Conservation (phyloP, 441 rosid species). For the Cnidoscolus chayamansa region DNA sequence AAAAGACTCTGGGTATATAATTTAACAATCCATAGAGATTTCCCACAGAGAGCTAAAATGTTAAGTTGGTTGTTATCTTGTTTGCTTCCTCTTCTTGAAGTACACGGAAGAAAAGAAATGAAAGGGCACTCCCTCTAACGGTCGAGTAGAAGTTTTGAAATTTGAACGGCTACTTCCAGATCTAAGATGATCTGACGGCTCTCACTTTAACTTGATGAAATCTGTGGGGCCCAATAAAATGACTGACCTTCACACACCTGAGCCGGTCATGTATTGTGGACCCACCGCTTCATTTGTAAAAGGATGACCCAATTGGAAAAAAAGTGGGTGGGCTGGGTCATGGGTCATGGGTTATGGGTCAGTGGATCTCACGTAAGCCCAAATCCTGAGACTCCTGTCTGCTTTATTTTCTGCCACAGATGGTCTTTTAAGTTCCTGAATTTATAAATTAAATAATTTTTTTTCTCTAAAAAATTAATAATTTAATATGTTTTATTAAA, state of each 20-base stretch:
- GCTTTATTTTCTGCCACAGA: too few relatives aligned
- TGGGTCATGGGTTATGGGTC: background rate
- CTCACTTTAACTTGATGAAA: background rate
- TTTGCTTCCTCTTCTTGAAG: conserved; percentile 6
- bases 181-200: conserved; percentile 38
- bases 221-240: conserved; percentile 1
- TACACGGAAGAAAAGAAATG: conserved; percentile 11
- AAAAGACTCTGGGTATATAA: conserved; percentile 4
- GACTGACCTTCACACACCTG: background rate
- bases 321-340: background rate
- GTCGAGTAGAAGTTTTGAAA: conserved; percentile 46
- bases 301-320: background rate
- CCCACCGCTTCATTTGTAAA: background rate
- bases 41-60: conserved; percentile 12
- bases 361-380: too few relatives aligned
- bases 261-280: background rate
- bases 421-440: too few relatives aligned
- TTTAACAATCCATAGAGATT: conserved; percentile 27
- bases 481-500: too few relatives aligned
- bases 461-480: too few relatives aligned
- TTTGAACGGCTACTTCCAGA: conserved; percentile 44
- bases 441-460: too few relatives aligned
- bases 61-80: background rate
- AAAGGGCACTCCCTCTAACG: conserved; percentile 28
- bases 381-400: too few relatives aligned